Evolutionary conservation across 2,329 filamentous ascomycete genomes (phyloP).

Genomic region (Podosphaera fusca): DNA sequence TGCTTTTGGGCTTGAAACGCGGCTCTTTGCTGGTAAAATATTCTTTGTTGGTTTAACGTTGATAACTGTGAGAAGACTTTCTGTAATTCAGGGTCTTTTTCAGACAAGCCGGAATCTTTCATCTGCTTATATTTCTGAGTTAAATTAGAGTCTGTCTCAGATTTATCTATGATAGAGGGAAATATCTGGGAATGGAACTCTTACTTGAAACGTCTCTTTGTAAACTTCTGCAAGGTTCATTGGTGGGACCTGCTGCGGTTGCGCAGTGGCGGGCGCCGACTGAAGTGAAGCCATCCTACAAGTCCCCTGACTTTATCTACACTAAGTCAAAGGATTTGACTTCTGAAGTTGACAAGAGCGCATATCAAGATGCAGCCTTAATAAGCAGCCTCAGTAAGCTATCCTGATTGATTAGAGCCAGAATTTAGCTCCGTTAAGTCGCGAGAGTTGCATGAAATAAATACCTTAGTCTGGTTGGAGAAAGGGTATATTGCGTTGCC

Average conservation of each 20-base stretch:
- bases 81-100: constrained; percentile 67
- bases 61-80: constrained; percentile 57
- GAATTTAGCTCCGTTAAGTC: constrained; percentile 6
- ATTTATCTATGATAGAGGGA: neutral
- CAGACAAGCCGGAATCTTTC: constrained; percentile 62
- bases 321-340: neutral
- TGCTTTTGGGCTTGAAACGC: constrained; percentile 28
- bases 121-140: constrained; percentile 67
- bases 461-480: constrained; percentile 4
- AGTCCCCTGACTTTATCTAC: neutral
- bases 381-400: constrained; percentile 14
- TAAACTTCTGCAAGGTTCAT: constrained; percentile 50
- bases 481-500: constrained; percentile 3
- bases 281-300: constrained; percentile 56
- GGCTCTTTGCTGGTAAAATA: constrained; percentile 19
- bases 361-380: constrained; percentile 17
- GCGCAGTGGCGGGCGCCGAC: constrained; percentile 42
- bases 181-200: constrained; percentile 10
- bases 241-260: constrained; percentile 28
- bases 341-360: constrained; percentile 3
- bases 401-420: constrained; percentile 3
- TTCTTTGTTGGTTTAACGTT: constrained; percentile 40
- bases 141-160: constrained; percentile 12
- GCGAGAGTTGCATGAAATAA: constrained; percentile 4
- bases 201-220: constrained; percentile 48